Evolutionary conservation across 257 asterid genomes (phyloP).

Genomic region (Rubia yunnanensis): DNA sequence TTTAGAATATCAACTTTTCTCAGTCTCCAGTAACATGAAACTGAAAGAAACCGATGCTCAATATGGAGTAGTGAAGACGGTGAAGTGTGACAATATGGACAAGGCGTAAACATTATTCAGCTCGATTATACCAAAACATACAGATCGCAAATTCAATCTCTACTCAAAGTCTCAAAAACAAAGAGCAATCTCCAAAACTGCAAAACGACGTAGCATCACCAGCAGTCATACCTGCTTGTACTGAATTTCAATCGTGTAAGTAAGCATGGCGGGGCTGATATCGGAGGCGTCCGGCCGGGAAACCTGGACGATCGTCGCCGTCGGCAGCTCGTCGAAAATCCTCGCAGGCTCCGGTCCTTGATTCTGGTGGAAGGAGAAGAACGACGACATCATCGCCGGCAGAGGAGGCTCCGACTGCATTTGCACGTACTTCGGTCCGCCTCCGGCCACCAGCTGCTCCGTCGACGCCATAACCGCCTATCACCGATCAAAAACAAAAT

Average conservation of each 20-base stretch:
- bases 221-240: slow-evolving; percentile 58
- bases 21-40: too few species aligned
- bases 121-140: slow-evolving; percentile 50
- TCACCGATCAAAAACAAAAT: not conserved
- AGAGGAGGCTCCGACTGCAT: slow-evolving; percentile 44
- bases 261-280: slow-evolving; percentile 75
- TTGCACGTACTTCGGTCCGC: slow-evolving; percentile 36
- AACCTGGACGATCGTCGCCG: slow-evolving; percentile 56
- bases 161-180: not conserved
- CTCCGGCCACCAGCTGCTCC: slow-evolving; percentile 52
- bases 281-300: slow-evolving; percentile 80
- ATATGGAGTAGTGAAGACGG: slow-evolving; percentile 73
- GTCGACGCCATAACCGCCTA: slow-evolving; percentile 45
- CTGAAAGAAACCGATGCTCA: not conserved
- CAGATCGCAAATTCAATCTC: not conserved
- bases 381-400: slow-evolving; percentile 41
- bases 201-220: slow-evolving; percentile 9
- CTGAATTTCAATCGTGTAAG: slow-evolving; percentile 71
- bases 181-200: slow-evolving; percentile 11
- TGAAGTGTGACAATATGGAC: slow-evolving; percentile 50
- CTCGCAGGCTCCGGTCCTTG: slow-evolving; percentile 37
- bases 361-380: slow-evolving; percentile 32
- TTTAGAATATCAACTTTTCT: not conserved
- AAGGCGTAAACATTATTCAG: slow-evolving; percentile 66
- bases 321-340: slow-evolving; percentile 80